Evolutionary conservation across 768 basidiomycete species (phyloP), one percentile per base, ranked within the genome.

Genomic region (Termitomyces sp.): DNA sequence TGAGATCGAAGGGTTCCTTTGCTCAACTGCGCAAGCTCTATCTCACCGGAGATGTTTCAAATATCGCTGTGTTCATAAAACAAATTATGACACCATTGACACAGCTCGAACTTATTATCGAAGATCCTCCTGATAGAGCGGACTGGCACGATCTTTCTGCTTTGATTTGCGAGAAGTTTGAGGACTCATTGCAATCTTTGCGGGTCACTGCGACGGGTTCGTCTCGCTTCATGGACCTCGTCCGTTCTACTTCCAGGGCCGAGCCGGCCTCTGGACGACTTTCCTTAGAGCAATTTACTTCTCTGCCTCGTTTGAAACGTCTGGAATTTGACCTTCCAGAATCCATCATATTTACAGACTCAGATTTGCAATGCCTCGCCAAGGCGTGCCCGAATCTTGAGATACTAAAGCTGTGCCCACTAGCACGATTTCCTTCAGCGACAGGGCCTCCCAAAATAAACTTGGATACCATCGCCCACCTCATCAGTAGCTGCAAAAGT

Each of bases 291-390:
- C 71, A 80, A 56, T 68, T 91, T 26, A 71, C 73, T 19, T 71
- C 71, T 42, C 75, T 91, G 31, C 79, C 81, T 23, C 69, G 68
- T 42, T 75, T 91, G 55, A 64, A 72, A 31, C 81, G 83, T n/a
- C 74, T 91, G 46, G 87, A 89, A 38, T 78, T 91, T 54, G 89
- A 91, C 66, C 84, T 91, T 56, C 87, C 89, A 12, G 87, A 90
- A 66, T 89, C 87, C 5, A 75, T 83, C 53, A 71, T 87, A 55
- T 85, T 91, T 70, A 73, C 77, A 53, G 76, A 82, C 28, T 68
- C 74, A 50, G 89, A 91, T 68, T 67, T 91, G 58, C 72, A 73
- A 52, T 76, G 74, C 58, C 65, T 90, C 6, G 82, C 85, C 15
- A 73, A 73, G 44, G 80, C 82, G 31, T 87, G 83, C 58, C 87